Percentiles rank a stretch among this genome's conserved stretches.
Conservation (phyloP, 2,329 filamentous ascomycete genomes). For the Paraphoma chrysanthemicola region DNA sequence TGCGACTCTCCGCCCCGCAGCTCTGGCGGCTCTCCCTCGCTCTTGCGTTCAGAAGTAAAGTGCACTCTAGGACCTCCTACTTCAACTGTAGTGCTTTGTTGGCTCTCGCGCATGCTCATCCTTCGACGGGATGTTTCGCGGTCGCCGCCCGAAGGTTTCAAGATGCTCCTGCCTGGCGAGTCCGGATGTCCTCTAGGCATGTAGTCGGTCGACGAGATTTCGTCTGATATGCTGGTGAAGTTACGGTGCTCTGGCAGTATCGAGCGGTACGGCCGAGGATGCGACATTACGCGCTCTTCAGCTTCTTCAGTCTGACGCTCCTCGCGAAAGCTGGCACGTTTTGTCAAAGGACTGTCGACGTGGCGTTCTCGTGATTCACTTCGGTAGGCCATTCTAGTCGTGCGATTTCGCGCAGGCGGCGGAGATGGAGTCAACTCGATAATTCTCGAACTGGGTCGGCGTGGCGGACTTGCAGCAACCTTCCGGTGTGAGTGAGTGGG, state of each 20-base stretch:
- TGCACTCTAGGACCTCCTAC: conserved; percentile 38
- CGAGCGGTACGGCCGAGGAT: conserved; percentile 32
- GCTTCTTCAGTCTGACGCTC: conserved; percentile 23
- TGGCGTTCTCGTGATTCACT: conserved; percentile 22
- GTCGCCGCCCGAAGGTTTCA: conserved; percentile 25
- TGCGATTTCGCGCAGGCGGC: conserved; percentile 19
- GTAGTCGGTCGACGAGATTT: conserved; percentile 18
- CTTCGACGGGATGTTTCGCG: conserved; percentile 24
- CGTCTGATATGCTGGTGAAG: conserved; percentile 21
- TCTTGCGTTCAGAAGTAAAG: conserved; percentile 25
- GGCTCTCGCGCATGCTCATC: conserved; percentile 25
- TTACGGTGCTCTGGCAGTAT: conserved; percentile 26
- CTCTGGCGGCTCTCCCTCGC: conserved; percentile 3
- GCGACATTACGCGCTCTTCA: conserved; percentile 30
- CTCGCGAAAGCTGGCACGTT: conserved; percentile 7
- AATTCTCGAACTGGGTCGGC: conserved; percentile 21
- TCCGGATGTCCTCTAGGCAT: conserved; percentile 10
- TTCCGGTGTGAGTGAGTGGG: conserved; percentile 31
- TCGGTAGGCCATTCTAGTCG: conserved; percentile 20
- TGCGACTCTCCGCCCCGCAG: conserved; percentile 3
- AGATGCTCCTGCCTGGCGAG: conserved; percentile 31
- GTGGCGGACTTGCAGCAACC: conserved; percentile 8
- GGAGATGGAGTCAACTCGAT: conserved; percentile 34
- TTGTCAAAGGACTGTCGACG: conserved; percentile 17
- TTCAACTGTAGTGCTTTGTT: conserved; percentile 39